phyloP scores from a whole-genome alignment of 75 land plant genomes.

The Cunninghamia lanceolata region DNA sequence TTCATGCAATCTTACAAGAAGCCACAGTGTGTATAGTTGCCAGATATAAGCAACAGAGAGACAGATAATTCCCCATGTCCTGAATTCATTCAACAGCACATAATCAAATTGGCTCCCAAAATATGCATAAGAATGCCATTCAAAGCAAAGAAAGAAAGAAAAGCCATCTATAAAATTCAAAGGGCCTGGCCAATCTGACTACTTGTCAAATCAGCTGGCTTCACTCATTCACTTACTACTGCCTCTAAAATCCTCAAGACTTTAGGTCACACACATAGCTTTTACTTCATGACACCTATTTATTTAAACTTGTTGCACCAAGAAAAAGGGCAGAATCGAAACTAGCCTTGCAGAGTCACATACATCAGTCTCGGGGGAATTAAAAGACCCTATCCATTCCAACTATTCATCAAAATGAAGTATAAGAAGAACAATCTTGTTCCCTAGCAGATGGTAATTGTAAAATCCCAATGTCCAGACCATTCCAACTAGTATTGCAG shows the following conservation, averaged over 20 bases:
- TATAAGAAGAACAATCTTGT: not conserved
- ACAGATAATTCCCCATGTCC: conserved; percentile 71
- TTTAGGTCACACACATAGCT: not conserved
- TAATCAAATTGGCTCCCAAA: not conserved
- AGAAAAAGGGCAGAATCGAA: not conserved
- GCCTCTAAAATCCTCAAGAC: not conserved
- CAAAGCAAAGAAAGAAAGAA: not conserved
- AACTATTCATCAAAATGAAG: not conserved
- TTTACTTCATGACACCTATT: not conserved
- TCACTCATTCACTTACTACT: not conserved
- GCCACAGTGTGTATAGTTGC: conserved; percentile 88
- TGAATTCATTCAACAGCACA: conserved; percentile 21
- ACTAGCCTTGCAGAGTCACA: not conserved
- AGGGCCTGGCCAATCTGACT: not conserved
- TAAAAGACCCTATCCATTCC: not conserved
- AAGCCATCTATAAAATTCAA: not conserved
- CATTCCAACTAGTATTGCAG: not conserved
- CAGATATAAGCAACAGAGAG: conserved; percentile 65
- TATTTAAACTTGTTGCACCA: not conserved
- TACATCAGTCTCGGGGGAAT: not conserved
- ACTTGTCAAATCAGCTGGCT: not conserved
- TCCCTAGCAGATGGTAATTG: not conserved
- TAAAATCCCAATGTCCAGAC: not conserved
- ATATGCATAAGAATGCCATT: not conserved
- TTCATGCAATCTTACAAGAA: conserved; percentile 82